Evolutionary conservation across 2,329 filamentous ascomycete species (phyloP).

Genomic region (Monilinia aucupariae): DNA sequence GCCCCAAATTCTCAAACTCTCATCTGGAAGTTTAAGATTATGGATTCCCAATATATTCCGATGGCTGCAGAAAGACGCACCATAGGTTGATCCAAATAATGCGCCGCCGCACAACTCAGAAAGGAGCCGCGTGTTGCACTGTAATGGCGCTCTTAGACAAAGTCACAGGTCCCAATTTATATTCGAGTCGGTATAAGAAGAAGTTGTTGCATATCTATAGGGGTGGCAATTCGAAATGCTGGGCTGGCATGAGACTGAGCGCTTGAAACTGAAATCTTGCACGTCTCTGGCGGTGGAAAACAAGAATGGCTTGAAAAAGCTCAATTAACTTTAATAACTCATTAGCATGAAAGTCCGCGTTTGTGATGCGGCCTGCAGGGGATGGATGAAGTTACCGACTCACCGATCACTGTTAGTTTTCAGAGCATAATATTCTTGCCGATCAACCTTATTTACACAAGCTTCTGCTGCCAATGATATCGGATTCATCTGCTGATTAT

Average conservation of each 20-base stretch:
- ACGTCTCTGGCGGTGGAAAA: neutral
- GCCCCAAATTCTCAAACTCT: neutral
- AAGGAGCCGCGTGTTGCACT: neutral
- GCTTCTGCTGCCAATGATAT: neutral
- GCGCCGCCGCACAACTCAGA: neutral
- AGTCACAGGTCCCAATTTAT: neutral
- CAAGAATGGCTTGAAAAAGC: neutral
- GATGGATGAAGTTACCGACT: neutral
- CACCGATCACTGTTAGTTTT: neutral
- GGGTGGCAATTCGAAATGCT: neutral
- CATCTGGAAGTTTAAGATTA: neutral
- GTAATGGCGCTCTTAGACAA: neutral
- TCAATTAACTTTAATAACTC: neutral
- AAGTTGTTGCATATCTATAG: neutral
- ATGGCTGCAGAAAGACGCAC: neutral
- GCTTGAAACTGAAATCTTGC: too few species aligned
- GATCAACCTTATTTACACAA: neutral
- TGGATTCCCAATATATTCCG: neutral
- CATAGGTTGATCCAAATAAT: neutral
- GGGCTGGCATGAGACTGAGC: too few species aligned
- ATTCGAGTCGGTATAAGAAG: neutral
- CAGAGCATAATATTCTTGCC: neutral
- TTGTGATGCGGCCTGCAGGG: neutral
- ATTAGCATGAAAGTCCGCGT: neutral
- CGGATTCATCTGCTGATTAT: neutral